Evolutionary conservation across 73 alveolate genomes (phyloP).

Genomic region (Paramecium biaurelia): DNA sequence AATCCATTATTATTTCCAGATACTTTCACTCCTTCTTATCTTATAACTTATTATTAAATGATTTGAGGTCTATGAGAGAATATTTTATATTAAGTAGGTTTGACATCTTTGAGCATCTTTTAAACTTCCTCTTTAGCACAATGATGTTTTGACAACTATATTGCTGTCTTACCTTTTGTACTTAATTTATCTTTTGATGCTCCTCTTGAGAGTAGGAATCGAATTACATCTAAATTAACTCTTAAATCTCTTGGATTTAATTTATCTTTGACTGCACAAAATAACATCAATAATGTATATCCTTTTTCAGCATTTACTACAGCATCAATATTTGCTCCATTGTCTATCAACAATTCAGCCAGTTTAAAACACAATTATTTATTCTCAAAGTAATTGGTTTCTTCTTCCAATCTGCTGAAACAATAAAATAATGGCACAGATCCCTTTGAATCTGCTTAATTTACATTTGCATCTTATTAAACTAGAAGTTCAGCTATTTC

Average conservation of each 20-base stretch:
- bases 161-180: slow-evolving; percentile 41
- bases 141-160: slow-evolving; percentile 37
- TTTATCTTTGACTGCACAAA: slow-evolving; percentile 63
- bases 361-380: slow-evolving; percentile 54
- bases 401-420: slow-evolving; percentile 59
- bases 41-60: slow-evolving; percentile 18
- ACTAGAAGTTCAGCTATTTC: slow-evolving; percentile 60
- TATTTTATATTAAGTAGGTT: background rate
- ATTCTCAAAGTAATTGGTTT: slow-evolving; percentile 59
- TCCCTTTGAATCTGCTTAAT: slow-evolving; percentile 36
- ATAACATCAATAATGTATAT: slow-evolving; percentile 52
- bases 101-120: slow-evolving; percentile 29
- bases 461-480: slow-evolving; percentile 48
- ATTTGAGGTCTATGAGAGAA: slow-evolving; percentile 20
- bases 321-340: slow-evolving; percentile 65
- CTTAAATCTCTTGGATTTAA: slow-evolving; percentile 63
- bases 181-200: slow-evolving; percentile 29
- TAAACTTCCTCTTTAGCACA: slow-evolving; percentile 31
- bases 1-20: background rate
- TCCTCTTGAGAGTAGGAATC: slow-evolving; percentile 51
- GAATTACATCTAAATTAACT: slow-evolving; percentile 47
- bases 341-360: slow-evolving; percentile 56
- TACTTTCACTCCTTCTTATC: background rate
- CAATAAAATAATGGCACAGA: slow-evolving; percentile 60
- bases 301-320: slow-evolving; percentile 61